Conservation (phyloP, 78 protist species). For the Dictyostelium citrinum region DNA sequence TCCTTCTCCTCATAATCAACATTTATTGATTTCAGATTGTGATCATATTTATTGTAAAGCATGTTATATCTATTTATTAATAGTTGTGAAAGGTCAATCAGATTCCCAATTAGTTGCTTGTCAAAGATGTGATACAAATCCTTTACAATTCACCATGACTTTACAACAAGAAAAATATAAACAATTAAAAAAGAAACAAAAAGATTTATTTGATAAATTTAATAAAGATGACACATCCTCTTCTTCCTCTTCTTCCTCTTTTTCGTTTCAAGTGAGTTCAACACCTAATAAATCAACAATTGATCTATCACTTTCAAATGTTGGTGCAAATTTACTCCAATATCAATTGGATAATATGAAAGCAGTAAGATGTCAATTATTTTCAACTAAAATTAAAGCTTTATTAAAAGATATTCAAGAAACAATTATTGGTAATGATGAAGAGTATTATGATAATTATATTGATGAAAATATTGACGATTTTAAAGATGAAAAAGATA, state of each 20-base stretch:
- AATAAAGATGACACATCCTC: background rate
- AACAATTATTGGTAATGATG: background rate
- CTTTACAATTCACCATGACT: background rate
- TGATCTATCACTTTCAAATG: background rate
- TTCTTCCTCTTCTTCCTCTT: background rate
- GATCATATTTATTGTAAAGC: background rate
- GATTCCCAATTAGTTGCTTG: background rate
- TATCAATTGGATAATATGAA: background rate
- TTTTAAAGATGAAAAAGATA: background rate
- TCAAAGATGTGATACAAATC: background rate
- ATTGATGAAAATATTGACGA: background rate
- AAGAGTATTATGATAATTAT: background rate
- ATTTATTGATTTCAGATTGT: background rate
- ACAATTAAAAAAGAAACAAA: background rate
- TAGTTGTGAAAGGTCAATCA: no score
- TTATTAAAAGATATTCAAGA: background rate
- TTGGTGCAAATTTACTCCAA: background rate
- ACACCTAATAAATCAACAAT: background rate
- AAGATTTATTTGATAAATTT: background rate
- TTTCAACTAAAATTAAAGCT: background rate
- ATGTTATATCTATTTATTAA: background rate
- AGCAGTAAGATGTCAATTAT: background rate
- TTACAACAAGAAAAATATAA: background rate
- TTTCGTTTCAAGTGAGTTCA: background rate
- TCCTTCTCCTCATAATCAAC: background rate